phyloP scores from a whole-genome alignment of 2,329 filamentous ascomycete genomes.

The Teratosphaeria viscida region DNA sequence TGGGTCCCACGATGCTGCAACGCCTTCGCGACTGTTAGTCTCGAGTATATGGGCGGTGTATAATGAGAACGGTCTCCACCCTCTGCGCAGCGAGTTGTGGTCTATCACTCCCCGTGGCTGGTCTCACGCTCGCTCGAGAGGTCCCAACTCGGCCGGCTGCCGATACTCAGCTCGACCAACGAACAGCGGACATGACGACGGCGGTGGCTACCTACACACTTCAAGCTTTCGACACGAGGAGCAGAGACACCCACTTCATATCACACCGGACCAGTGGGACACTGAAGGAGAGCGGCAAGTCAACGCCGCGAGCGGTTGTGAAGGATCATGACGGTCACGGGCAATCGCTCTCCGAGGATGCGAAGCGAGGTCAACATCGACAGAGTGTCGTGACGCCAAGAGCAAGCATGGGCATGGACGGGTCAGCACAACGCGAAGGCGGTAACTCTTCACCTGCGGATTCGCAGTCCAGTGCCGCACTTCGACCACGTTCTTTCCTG shows the following conservation, averaged over 20 bases:
- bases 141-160: constrained; percentile 5
- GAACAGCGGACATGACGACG: constrained; percentile 15
- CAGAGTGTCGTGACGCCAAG: constrained; percentile 9
- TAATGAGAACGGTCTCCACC: constrained; percentile 12
- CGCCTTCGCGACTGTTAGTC: neutral
- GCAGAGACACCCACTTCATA: neutral
- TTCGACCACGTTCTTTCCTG: constrained; percentile 51
- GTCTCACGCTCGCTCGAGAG: constrained; percentile 25
- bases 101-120: constrained; percentile 49
- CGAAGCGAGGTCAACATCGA: neutral
- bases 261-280: neutral
- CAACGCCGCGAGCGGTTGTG: neutral
- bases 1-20: neutral
- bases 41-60: constrained; percentile 2
- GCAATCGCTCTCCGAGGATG: neutral
- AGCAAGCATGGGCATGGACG: constrained; percentile 4
- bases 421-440: constrained; percentile 3
- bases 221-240: neutral
- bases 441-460: constrained; percentile 4
- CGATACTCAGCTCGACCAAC: constrained; percentile 23
- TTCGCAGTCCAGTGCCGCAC: constrained; percentile 4
- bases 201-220: constrained; percentile 13
- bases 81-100: constrained; percentile 53
- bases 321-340: neutral
- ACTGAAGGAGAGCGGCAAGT: neutral